A percentile compares a stretch with the other conserved stretches of the same genome.
phyloP scores from a whole-genome alignment of 345 rosid genomes.

The sweet orange (Citrus sinensis) region DVS_A1.0 CM039166.1:15004001-15004500 shows the following conservation, averaged over 20 bases:
- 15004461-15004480: too few species aligned
- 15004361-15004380: too few species aligned
- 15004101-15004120: conserved; percentile 49
- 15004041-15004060: conserved; percentile 58
- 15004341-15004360: too few species aligned
- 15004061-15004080: conserved; percentile 63
- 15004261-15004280: too few species aligned
- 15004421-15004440: too few species aligned
- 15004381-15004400: too few species aligned
- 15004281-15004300: conserved; percentile 9
- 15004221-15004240: too few species aligned
- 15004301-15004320: conserved; percentile 51
- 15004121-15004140: conserved; percentile 71
- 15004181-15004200: not conserved
- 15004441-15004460: too few species aligned
- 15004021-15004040: conserved; percentile 52
- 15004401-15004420: too few species aligned
- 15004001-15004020: conserved; percentile 34
- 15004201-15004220: too few species aligned
- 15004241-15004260: too few species aligned
- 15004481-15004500: too few species aligned
- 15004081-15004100: conserved; percentile 66
- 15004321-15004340: conserved; percentile 66
- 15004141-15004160: conserved; percentile 57
- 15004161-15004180: conserved; percentile 63